Evolutionary conservation across 2,329 filamentous ascomycete genomes (phyloP).

Genomic region (Clarireedia homoeocarpa): DNA sequence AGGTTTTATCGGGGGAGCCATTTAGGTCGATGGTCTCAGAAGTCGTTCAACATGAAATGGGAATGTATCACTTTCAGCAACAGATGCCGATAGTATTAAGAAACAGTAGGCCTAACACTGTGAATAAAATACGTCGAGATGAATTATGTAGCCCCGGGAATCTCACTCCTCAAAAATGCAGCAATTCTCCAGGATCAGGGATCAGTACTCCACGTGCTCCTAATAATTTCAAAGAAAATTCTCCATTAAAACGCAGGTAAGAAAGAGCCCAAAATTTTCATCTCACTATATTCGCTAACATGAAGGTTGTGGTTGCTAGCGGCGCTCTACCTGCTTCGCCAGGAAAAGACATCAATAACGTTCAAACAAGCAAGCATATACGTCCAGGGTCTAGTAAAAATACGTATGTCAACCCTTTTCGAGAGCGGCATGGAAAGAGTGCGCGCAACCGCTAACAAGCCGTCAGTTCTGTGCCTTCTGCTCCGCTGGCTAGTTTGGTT

Average conservation of each 20-base stretch:
- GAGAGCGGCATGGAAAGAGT: background rate
- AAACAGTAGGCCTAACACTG: background rate
- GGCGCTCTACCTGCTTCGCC: background rate
- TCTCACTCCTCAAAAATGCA: background rate
- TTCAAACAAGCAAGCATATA: background rate
- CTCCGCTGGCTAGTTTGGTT: background rate
- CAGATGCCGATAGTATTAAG: background rate
- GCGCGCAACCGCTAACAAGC: background rate
- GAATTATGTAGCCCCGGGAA: no score
- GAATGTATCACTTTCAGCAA: constrained; percentile 1
- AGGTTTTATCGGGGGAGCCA: background rate
- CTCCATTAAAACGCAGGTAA: background rate
- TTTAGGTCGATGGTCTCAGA: background rate
- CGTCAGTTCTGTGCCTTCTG: constrained; percentile 1
- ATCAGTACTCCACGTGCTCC: background rate
- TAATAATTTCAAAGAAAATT: constrained; percentile 5
- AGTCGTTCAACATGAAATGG: constrained; percentile 6
- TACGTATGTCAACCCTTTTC: constrained; percentile 5
- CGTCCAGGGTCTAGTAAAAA: constrained; percentile 7
- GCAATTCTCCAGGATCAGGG: background rate
- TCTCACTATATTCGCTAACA: background rate
- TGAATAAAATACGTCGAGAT: no score
- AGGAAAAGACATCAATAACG: background rate
- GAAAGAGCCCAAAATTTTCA: background rate
- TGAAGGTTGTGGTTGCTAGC: background rate